phyloP scores from a whole-genome alignment of 1,284 basidiomycete species.

The Papiliotrema nemorosa region DNA sequence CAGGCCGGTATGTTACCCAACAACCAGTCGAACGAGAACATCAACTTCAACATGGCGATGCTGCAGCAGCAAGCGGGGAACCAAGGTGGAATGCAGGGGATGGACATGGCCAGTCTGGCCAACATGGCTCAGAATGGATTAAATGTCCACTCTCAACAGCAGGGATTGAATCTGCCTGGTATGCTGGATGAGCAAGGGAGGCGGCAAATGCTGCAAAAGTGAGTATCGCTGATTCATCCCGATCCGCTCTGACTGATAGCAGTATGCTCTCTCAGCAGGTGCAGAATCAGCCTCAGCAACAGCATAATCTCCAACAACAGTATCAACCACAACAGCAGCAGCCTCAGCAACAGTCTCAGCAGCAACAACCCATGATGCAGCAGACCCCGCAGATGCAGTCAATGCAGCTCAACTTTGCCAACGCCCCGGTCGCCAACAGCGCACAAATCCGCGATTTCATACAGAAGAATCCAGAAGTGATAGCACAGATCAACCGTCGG shows the following conservation, averaged over 20 bases:
- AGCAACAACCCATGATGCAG: neutral
- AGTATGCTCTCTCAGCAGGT: constrained; percentile 12
- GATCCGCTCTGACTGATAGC: neutral
- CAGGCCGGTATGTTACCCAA: constrained; percentile 3
- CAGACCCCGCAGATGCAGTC: constrained; percentile 1
- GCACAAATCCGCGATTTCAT: neutral
- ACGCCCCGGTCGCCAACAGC: neutral
- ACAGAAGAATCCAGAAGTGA: neutral
- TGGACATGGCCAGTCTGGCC: neutral
- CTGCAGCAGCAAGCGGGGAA: neutral
- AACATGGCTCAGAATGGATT: constrained; percentile 3
- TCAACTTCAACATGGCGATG: neutral
- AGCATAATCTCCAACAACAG: neutral
- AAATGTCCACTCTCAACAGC: constrained; percentile 11
- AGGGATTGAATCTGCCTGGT: constrained; percentile 5
- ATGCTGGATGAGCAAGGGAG: constrained; percentile 8
- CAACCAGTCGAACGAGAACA: neutral
- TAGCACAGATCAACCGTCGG: neutral
- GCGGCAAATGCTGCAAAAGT: constrained; percentile 10
- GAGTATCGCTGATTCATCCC: neutral
- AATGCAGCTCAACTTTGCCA: neutral
- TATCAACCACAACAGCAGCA: constrained; percentile 5
- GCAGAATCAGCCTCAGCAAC: neutral
- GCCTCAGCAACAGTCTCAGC: constrained; percentile 1
- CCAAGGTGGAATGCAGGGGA: neutral